Base-by-base conservation (phyloP, 2,329 filamentous ascomycete species). In the Aspergillus japonicus region DNA sequence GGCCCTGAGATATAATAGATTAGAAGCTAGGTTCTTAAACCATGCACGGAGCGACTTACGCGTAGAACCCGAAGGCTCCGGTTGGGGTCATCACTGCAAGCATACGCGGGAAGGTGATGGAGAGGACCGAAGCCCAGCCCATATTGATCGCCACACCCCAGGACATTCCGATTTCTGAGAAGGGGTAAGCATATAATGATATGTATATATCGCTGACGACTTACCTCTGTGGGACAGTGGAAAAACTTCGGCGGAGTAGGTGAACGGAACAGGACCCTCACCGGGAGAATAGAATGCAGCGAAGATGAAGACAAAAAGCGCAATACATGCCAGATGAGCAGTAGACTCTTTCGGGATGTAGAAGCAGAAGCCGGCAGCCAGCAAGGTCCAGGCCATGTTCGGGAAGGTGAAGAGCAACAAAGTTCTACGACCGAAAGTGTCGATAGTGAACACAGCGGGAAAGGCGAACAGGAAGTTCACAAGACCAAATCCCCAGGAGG, bases 381-480 rank as follows among this genome's bases (percentile, higher is more conserved):
- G 78, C n/a, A 89, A 74, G 4, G 85, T 86, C 85, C 86, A 87
- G 12, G 83, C 83, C 86, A 89, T 89, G 60, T 88, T 81, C 0
- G 86, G 86, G 68, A 89, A 88, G 2, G 87, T 89, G 72, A 89
- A 88, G 0, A 88, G 75, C 2, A 88, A 78, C 12, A 89, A 77
- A 16, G 83, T 77, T 35, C 87, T 82, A 35, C 87, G 83, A n/a
- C 86, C 87, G 62, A 83, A 88, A 0, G 85, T 88, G 68, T 89
- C 87, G 62, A 89, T 89, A 1, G 87, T 89, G 79, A 82, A 86
- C 64, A 87, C 78, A 5, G 86, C 85, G 0, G 85, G 86, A 73
- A 85, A 85, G n/a, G 85, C 84, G 62, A 87, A 88, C 51, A 88
- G 59, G 71, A 87, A 88, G 74, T 88, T 89, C 61, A 88, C 79